Base-by-base conservation (phyloP, 2,329 filamentous ascomycete species). In the Aspergillus sp. region DNA sequence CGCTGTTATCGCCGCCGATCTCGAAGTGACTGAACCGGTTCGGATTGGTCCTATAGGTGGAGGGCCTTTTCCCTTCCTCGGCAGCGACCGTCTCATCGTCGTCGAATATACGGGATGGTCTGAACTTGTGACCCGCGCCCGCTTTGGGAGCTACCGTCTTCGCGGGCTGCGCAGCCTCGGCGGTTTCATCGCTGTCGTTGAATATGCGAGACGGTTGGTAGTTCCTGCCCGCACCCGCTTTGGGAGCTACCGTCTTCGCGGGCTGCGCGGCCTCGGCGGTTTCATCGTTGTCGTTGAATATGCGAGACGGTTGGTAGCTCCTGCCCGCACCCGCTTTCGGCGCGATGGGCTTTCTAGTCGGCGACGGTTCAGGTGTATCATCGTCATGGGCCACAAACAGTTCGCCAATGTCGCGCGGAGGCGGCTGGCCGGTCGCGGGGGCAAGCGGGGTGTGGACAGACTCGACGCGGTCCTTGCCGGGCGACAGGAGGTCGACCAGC, bases 11-110 rank as follows among this genome's bases (percentile, higher is more conserved):
- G 12, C 29, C 55, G 22, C 53, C 57, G 17, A 61, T 37, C 31
- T 60, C 48, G 25, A 61, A 61, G 36, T 96, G 89, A 37, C 81
- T 69, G 64, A 78, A 95, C 60, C 86, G 93, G 52, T 76, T 77
- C 2, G 83, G 74, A 56, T 91, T 75, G 5, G 82, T 79, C 50
- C 80, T 75, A 44, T 64, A 62, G 20, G 49, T 53, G 27, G 49
- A 51, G 33, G 71, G 46, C 30, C 51, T 63, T 44, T 27, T 33
- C 8, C 68, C 57, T 29, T 58, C 57, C 37, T 64, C 54, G 17
- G 68, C 57, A 13, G 55, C 41, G 14, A 54, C 42, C 14, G 66
- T 67, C 30, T 75, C 72, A 15, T 73, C 67, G 33, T 72, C 68
- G 8, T 77, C 74, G 35, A 82, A 83, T 22, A 83, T 64, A 29